phyloP scores from a whole-genome alignment of 495 filamentous ascomycete species.

The Xylaria cubensis region DNA sequence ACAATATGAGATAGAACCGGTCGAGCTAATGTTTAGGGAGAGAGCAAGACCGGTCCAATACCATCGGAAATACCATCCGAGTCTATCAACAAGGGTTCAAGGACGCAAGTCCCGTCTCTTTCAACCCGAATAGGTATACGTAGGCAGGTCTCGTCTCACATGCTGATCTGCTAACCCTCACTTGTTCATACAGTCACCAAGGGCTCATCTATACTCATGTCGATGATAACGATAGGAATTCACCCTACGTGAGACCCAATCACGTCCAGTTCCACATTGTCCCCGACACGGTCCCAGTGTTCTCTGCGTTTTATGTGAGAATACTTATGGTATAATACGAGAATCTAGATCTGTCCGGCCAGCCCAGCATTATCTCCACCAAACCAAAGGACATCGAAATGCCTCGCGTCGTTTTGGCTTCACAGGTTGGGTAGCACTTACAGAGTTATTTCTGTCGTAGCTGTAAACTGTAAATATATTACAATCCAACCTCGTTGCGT shows the following conservation, averaged over 20 bases:
- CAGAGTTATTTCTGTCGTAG: not conserved
- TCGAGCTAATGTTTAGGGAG: not conserved
- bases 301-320: not conserved
- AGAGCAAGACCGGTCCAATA: not conserved
- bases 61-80: slow-evolving; percentile 1
- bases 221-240: not conserved
- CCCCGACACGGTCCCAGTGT: not conserved
- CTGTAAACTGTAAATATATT: not conserved
- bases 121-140: not conserved
- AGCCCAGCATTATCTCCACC: slow-evolving; percentile 10
- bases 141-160: not conserved
- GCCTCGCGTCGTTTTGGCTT: not conserved
- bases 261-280: not conserved
- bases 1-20: not conserved
- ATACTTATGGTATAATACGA: not conserved
- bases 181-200: not conserved
- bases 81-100: not conserved
- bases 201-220: not conserved
- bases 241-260: not conserved
- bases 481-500: not conserved
- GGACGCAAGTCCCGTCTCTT: not conserved
- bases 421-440: not conserved
- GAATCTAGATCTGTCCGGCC: slow-evolving; percentile 8
- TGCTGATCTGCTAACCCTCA: not conserved
- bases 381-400: slow-evolving; percentile 4